These are phyloP conservation scores for Trypanosoma avium DNA, from an alignment of 208 protist species.

Conservation along the genomic window DNA sequence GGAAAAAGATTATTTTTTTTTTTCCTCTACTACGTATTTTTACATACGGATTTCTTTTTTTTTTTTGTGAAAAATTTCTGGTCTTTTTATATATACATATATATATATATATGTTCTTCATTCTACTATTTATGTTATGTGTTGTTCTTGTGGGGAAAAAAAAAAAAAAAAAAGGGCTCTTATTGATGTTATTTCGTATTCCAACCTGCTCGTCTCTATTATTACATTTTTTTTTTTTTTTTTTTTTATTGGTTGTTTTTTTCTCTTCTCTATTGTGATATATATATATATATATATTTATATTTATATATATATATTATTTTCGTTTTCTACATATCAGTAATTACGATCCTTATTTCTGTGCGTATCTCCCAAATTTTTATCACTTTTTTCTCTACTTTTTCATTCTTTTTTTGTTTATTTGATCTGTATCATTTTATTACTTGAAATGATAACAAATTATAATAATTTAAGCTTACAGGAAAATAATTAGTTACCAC, in stretches of 20 bases:
- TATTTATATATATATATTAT: conserved; percentile 10
- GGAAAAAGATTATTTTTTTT: no score
- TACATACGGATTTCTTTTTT: no score
- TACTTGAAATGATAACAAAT: no score
- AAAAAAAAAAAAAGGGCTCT: not conserved
- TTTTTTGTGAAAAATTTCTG: no score
- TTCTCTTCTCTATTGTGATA: conserved; percentile 4
- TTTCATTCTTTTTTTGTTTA: no score
- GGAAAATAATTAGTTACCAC: no score
- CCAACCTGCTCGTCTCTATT: no score
- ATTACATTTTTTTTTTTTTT: conserved; percentile 12
- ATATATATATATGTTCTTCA: not conserved
- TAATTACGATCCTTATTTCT: not conserved
- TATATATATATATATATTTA: conserved; percentile 3
- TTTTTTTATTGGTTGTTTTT: conserved; percentile 16
- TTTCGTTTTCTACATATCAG: not conserved
- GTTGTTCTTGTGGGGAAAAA: not conserved
- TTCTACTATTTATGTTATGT: not conserved
- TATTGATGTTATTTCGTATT: no score
- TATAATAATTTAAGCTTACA: no score
- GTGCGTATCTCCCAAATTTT: not conserved
- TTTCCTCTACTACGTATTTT: not conserved
- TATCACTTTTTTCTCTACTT: not conserved
- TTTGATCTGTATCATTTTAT: no score
- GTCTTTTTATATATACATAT: no score